Percentiles rank a stretch among this genome's conserved stretches.
Evolutionary conservation across 2,329 filamentous ascomycete genomes (phyloP).

Genomic region (Penicillium sp.): DNA sequence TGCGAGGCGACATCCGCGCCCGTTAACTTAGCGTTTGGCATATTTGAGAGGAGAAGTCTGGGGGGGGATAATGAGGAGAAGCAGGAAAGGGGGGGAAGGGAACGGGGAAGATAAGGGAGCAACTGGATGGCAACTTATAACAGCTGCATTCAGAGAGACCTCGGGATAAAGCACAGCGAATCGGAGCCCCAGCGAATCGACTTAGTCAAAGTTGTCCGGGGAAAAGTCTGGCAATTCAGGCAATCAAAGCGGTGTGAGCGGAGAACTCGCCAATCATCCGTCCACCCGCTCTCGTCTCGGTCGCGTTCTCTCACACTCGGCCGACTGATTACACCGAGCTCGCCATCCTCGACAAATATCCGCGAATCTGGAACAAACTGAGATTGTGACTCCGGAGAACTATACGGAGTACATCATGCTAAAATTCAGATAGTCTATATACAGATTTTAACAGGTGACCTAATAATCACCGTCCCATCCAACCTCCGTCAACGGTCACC

Average conservation of each 20-base stretch:
- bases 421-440: neutral
- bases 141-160: neutral
- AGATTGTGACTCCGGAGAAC: constrained; percentile 19
- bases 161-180: constrained; percentile 17
- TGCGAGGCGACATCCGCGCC: constrained; percentile 72
- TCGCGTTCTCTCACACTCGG: neutral
- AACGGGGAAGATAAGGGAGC: constrained; percentile 8
- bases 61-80: neutral
- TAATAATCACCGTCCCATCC: constrained; percentile 76
- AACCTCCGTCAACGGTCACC: constrained; percentile 84
- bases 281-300: neutral
- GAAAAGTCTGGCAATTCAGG: constrained; percentile 1
- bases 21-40: constrained; percentile 47
- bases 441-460: neutral
- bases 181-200: constrained; percentile 1
- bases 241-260: neutral
- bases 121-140: constrained; percentile 10
- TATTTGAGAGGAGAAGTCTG: constrained; percentile 13
- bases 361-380: neutral
- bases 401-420: neutral
- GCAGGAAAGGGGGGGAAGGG: constrained; percentile 7
- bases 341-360: neutral
- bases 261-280: neutral
- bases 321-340: neutral
- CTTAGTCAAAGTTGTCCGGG: constrained; percentile 15